Evolutionary conservation across 441 rosid genomes (phyloP).

Genomic region (Raphanus hybrid): DNA sequence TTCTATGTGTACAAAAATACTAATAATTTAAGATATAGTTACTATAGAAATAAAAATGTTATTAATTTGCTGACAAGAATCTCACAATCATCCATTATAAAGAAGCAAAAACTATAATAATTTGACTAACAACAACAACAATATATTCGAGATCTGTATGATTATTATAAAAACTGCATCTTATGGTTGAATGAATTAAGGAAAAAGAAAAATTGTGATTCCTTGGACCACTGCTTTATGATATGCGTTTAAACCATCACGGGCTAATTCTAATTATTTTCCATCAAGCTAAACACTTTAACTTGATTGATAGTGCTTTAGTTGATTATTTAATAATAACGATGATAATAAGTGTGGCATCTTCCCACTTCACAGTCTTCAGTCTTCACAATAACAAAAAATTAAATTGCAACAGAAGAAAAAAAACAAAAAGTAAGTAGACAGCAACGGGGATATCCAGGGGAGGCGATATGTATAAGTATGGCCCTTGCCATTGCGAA

Average conservation of each 20-base stretch:
- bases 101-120: conserved; percentile 10
- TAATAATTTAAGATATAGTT: not conserved
- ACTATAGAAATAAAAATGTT: conserved; percentile 9
- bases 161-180: conserved; percentile 19
- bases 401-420: not conserved
- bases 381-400: conserved; percentile 9
- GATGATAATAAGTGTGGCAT: conserved; percentile 34
- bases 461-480: conserved; percentile 43
- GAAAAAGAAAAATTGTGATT: not conserved
- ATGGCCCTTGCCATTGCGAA: conserved; percentile 40
- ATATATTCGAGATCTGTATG: conserved; percentile 11
- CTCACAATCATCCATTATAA: conserved; percentile 27
- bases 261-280: conserved; percentile 12
- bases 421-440: not conserved
- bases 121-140: conserved; percentile 30
- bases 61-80: conserved; percentile 30
- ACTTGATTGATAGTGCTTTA: conserved; percentile 11
- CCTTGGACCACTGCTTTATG: conserved; percentile 34
- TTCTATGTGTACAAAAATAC: too few species aligned
- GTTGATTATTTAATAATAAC: not conserved
- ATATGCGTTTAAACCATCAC: conserved; percentile 17
- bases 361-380: conserved; percentile 33
- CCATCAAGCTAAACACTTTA: conserved; percentile 23
- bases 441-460: conserved; percentile 31
- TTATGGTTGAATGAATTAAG: conserved; percentile 16